Conservation (phyloP, 176 grass and related monocot genomes). For the Pontederia crassipes region DNA sequence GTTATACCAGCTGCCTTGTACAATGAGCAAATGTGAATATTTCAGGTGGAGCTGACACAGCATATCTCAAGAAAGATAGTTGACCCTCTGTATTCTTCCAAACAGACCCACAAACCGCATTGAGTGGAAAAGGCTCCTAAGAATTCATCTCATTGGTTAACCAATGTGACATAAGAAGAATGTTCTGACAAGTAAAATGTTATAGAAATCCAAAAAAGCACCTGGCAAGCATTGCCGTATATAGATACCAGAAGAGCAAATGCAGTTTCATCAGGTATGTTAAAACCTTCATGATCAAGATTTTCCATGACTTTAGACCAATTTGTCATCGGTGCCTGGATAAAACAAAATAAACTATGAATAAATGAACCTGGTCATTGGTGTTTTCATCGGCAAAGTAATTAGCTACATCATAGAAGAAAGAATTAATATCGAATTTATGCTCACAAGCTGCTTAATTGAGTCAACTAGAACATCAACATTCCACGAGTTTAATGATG, state of each 20-base stretch:
- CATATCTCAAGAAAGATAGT: slow-evolving; percentile 81
- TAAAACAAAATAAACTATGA: neutral
- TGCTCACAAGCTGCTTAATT: slow-evolving; percentile 79
- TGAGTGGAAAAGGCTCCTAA: slow-evolving; percentile 83
- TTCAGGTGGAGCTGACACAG: slow-evolving; percentile 44
- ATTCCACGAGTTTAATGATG: slow-evolving; percentile 56
- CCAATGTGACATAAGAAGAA: neutral
- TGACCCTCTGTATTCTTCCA: slow-evolving; percentile 97
- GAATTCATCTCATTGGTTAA: slow-evolving; percentile 28
- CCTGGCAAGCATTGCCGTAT: slow-evolving; percentile 75
- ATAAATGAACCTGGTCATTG: no score
- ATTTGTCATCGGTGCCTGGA: slow-evolving; percentile 72
- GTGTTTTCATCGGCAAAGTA: no score
- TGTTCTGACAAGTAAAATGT: neutral
- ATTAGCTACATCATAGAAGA: neutral
- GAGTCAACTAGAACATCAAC: slow-evolving; percentile 73
- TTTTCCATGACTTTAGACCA: slow-evolving; percentile 79
- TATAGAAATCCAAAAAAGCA: slow-evolving; percentile 10
- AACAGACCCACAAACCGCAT: slow-evolving; percentile 70
- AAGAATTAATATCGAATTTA: slow-evolving; percentile 14
- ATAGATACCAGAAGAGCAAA: slow-evolving; percentile 71
- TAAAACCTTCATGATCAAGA: slow-evolving; percentile 93
- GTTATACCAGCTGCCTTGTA: slow-evolving; percentile 44
- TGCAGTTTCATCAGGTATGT: slow-evolving; percentile 70
- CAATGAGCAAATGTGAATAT: slow-evolving; percentile 72